Percentiles rank a stretch among this genome's conserved stretches.
Evolutionary conservation across 257 asterid species (phyloP).

Genomic region (Linaria vulgaris): DNA sequence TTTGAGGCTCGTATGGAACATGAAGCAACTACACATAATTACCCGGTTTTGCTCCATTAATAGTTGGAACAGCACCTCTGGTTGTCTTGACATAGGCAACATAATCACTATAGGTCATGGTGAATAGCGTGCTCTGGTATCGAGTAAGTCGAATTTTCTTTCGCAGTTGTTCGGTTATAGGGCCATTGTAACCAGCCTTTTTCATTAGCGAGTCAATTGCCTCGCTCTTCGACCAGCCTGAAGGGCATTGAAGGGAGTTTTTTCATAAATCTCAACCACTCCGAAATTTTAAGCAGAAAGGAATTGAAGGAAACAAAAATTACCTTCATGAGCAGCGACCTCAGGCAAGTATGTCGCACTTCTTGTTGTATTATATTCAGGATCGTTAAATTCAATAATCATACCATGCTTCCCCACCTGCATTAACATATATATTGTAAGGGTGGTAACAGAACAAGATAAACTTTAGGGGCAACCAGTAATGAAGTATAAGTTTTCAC

Average conservation of each 20-base stretch:
- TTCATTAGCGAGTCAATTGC: slow-evolving; percentile 83
- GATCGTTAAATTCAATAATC: slow-evolving; percentile 90
- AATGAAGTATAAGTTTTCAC: too few relatives aligned
- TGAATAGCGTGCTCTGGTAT: slow-evolving; percentile 81
- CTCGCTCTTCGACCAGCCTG: slow-evolving; percentile 81
- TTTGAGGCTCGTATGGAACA: slow-evolving; percentile 28
- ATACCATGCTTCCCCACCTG: slow-evolving; percentile 96
- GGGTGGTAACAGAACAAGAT: background rate
- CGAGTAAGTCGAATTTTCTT: slow-evolving; percentile 65
- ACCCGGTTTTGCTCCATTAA: slow-evolving; percentile 62
- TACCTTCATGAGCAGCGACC: slow-evolving; percentile 98
- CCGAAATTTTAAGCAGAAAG: background rate
- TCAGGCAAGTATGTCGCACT: slow-evolving; percentile 98
- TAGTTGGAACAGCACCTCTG: slow-evolving; percentile 73
- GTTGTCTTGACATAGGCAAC: slow-evolving; percentile 66
- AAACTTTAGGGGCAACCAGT: background rate
- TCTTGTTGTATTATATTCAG: slow-evolving; percentile 57
- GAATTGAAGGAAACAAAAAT: slow-evolving; percentile 4
- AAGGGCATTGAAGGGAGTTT: too few relatives aligned
- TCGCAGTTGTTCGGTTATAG: slow-evolving; percentile 57
- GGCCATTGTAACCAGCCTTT: slow-evolving; percentile 74
- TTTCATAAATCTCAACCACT: too few relatives aligned
- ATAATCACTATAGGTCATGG: slow-evolving; percentile 77
- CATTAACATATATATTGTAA: slow-evolving; percentile 20
- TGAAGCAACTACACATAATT: slow-evolving; percentile 32